Conservation (phyloP, 2,329 filamentous ascomycete genomes). For the Fonsecaea pugnacius region DNA sequence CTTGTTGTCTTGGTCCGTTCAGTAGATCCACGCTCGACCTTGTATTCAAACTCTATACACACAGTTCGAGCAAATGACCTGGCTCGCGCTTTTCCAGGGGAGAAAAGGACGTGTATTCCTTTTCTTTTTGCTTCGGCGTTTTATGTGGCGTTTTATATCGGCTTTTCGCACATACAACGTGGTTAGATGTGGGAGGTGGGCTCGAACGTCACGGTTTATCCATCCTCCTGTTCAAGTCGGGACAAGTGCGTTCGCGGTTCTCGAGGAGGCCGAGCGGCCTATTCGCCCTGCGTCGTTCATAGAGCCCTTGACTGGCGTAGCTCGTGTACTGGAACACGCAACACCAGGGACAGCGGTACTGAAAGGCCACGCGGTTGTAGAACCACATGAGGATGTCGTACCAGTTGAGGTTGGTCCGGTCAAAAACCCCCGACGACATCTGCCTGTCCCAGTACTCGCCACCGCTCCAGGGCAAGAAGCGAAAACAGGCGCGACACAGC, state of each 20-base stretch:
- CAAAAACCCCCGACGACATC: constrained; percentile 17
- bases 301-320: constrained; percentile 18
- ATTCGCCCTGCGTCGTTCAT: background rate
- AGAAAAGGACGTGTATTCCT: background rate
- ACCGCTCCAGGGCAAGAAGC: constrained; percentile 9
- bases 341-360: constrained; percentile 29
- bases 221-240: constrained; percentile 17
- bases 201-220: constrained; percentile 14
- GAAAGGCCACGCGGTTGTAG: background rate
- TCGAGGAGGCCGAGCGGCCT: no score
- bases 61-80: background rate
- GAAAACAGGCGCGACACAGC: constrained; percentile 31
- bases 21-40: background rate
- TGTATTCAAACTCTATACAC: background rate
- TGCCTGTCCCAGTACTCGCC: constrained; percentile 22
- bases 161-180: background rate
- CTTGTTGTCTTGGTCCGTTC: background rate
- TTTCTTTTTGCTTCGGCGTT: background rate
- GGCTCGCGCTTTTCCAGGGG: background rate
- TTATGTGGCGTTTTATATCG: background rate
- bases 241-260: background rate
- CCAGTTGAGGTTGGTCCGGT: constrained; percentile 21
- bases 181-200: background rate
- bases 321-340: constrained; percentile 5
- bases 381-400: constrained; percentile 31